phyloP scores from a whole-genome alignment of 2,329 filamentous ascomycete genomes.

The Microsporum ferrugineum region DNA sequence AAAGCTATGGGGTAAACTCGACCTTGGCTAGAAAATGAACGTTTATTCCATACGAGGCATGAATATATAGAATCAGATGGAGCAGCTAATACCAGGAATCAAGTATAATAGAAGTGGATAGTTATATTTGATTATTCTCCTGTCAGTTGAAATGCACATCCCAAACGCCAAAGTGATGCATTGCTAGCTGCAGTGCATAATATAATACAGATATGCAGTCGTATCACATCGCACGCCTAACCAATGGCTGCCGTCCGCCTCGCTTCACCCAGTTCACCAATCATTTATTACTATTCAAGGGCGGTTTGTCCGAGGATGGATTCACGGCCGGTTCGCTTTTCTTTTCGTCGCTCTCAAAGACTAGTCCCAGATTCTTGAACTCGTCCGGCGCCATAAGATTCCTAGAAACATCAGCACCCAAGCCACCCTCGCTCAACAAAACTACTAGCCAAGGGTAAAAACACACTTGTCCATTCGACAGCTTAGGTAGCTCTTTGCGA shows the following conservation, averaged over 20 bases:
- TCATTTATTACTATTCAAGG: not conserved
- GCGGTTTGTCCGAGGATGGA: not conserved
- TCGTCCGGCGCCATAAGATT: constrained; percentile 95
- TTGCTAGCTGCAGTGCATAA: not conserved
- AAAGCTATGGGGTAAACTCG: not conserved
- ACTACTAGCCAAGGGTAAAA: not conserved
- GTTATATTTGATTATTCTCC: not conserved
- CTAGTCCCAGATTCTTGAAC: constrained; percentile 84
- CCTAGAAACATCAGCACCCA: constrained; percentile 34
- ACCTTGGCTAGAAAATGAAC: not conserved
- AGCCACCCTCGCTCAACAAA: not conserved
- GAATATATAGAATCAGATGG: not conserved
- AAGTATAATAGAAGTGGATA: not conserved
- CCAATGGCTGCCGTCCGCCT: not conserved
- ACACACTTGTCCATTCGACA: constrained; percentile 91
- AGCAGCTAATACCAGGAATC: not conserved
- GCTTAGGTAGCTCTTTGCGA: constrained; percentile 78
- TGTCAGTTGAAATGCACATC: not conserved
- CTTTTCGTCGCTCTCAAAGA: constrained; percentile 35
- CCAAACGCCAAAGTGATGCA: not conserved
- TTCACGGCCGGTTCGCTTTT: not conserved
- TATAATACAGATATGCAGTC: not conserved
- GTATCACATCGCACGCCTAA: not conserved
- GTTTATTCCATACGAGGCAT: not conserved
- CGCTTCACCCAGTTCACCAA: not conserved